These are phyloP conservation scores for Oryza officinalis DNA, from an alignment of 176 grass and related monocot species.

Conservation along the genomic window DNA sequence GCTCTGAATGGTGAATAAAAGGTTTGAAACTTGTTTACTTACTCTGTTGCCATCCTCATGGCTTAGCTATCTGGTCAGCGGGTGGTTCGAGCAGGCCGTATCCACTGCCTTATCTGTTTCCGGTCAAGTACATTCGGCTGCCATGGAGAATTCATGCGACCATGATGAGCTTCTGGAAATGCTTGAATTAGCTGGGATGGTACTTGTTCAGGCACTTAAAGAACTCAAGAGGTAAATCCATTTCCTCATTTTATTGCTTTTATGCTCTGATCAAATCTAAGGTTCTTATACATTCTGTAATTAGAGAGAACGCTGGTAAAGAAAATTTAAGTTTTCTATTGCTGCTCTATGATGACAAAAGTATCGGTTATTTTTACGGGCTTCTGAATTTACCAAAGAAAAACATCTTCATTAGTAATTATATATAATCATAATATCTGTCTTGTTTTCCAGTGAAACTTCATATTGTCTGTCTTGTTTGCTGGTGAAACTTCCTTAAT, in stretches of 20 bases:
- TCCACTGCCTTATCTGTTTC: slow-evolving; percentile 7
- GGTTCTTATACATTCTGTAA: neutral
- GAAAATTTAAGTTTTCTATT: neutral
- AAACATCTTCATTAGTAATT: neutral
- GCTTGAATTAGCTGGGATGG: slow-evolving; percentile 46
- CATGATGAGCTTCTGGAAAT: slow-evolving; percentile 35
- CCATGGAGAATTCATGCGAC: neutral
- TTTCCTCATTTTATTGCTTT: neutral
- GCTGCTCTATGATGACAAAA: neutral
- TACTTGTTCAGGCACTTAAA: slow-evolving; percentile 54
- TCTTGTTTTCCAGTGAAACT: neutral
- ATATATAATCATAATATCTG: neutral
- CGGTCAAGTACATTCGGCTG: slow-evolving; percentile 3
- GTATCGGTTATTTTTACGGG: neutral
- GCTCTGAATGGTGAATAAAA: neutral
- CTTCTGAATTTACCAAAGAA: neutral
- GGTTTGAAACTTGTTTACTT: neutral
- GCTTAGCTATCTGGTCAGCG: slow-evolving; percentile 46
- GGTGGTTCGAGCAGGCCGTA: slow-evolving; percentile 38
- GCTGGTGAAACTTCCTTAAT: neutral
- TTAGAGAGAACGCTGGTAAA: neutral
- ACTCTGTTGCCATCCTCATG: neutral
- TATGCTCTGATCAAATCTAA: neutral
- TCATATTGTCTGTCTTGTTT: neutral
- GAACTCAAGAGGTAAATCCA: slow-evolving; percentile 49